These are phyloP conservation scores for Acmispon strigosus DNA, from an alignment of 306 rosid genomes.

Conservation along the genomic window DNA sequence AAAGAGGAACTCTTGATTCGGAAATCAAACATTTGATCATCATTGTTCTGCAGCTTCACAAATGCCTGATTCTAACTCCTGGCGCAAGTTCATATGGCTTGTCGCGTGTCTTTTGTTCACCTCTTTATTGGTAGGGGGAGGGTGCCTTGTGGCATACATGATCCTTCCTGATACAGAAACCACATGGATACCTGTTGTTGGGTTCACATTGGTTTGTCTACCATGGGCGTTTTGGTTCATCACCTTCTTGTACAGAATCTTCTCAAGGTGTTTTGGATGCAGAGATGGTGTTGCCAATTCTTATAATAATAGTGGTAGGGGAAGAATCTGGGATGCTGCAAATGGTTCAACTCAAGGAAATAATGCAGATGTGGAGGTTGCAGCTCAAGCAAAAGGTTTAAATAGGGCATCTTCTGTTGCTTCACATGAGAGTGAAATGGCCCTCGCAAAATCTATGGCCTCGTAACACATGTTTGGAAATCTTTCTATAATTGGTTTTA, in stretches of 20 bases:
- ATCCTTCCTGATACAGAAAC: constrained; percentile 37
- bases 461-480: constrained; percentile 14
- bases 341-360: neutral
- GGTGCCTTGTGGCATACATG: constrained; percentile 47
- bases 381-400: neutral
- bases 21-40: constrained; percentile 12
- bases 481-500: too few species aligned
- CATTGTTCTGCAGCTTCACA: neutral
- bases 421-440: constrained; percentile 67
- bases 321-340: neutral
- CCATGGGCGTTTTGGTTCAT: constrained; percentile 86
- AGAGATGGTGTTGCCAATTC: constrained; percentile 7
- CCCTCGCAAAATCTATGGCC: constrained; percentile 48
- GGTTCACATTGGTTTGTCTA: constrained; percentile 57
- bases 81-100: constrained; percentile 60
- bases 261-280: constrained; percentile 44
- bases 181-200: constrained; percentile 47
- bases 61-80: constrained; percentile 52
- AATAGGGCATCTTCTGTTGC: constrained; percentile 15
- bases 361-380: constrained; percentile 17
- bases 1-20: constrained; percentile 14
- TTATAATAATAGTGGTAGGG: neutral
- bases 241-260: constrained; percentile 54
- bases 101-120: constrained; percentile 35
- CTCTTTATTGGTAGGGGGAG: constrained; percentile 50